Evolutionary conservation across 2,329 filamentous ascomycete genomes (phyloP), one percentile per base, ranked within the genome.

Genomic region (Aspergillus sojae): DNA sequence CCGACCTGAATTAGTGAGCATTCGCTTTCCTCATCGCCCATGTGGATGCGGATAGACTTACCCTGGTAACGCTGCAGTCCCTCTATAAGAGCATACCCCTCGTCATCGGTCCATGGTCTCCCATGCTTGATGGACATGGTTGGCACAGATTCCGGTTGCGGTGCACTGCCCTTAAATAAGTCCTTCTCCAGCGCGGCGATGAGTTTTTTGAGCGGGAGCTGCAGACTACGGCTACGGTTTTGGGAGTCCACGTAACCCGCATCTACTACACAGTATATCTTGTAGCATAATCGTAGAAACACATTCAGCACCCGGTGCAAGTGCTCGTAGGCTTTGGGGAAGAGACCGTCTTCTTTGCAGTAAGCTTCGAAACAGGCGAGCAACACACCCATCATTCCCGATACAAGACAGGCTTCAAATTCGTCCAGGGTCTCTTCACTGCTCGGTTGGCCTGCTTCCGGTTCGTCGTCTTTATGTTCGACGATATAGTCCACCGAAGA

Each of bases 21-120:
- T 50, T 16, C 39, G 19, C 1, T 2, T 39, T 12, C 34, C 5
- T 16, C 14, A 12, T 68, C 9, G 63, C 36, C 26, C 23, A 14
- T 21, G 23, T 11, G 7, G 34, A n/a, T 30, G 14, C 16, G 46
- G 16, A 56, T 2, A 36, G 23, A 58, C 64, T 30, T 65, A 66
- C 68, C 69, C 32, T 69, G 68, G 58, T 68, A 71, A 19, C 23
- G 39, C 53, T 68, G 64, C 26, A 77, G 61, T 10, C 72, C 74
- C 26, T 72, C 64, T 0, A 74, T n/a, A 6, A 77, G 64, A 21
- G 68, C 68, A 7, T 21, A 12, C 6, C 62, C 65, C 57, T 77
- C 72, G 4, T 62, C 60, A 5, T 71, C 59, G 2, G 67, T 69
- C 72, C 73, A 77, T 50, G 50, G 39, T 9, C 23, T 39, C 14